These are phyloP conservation scores for Spathaspora boniae DNA, from an alignment of 805 yeast genomes.

Conservation along the genomic window DNA sequence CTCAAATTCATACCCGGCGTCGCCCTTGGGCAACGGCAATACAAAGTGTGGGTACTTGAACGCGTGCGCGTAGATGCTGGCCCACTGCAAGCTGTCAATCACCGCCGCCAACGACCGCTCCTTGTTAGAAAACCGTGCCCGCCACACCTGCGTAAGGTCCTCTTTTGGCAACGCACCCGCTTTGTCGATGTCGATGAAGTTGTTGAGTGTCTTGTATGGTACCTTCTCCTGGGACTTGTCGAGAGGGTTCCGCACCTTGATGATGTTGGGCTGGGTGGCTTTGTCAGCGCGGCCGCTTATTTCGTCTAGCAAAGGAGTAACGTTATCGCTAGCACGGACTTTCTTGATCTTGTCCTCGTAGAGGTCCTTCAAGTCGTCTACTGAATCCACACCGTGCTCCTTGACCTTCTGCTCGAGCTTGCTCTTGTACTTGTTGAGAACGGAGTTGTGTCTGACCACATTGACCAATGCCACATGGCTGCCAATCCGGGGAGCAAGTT, in stretches of 20 bases:
- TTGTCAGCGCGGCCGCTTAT: conserved; percentile 54
- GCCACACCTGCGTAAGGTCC: conserved; percentile 83
- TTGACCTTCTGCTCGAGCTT: conserved; percentile 35
- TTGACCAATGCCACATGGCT: too few species aligned
- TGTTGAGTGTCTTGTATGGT: conserved; percentile 69
- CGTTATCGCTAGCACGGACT: too few species aligned
- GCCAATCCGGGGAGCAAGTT: too few species aligned
- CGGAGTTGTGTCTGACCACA: conserved; percentile 6
- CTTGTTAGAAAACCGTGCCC: conserved; percentile 69
- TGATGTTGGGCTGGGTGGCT: conserved; percentile 21
- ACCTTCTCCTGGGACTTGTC: conserved; percentile 29
- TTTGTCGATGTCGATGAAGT: conserved; percentile 71
- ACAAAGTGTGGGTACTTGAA: conserved; percentile 77
- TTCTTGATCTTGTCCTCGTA: conserved; percentile 58
- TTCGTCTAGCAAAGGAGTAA: too few species aligned
- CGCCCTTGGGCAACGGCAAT: conserved; percentile 74
- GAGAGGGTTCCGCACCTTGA: conserved; percentile 34
- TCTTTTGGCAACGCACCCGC: conserved; percentile 48
- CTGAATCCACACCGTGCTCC: conserved; percentile 30
- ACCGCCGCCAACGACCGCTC: conserved; percentile 64
- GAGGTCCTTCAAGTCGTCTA: conserved; percentile 60
- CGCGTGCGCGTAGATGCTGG: conserved; percentile 62
- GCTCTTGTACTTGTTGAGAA: conserved; percentile 20
- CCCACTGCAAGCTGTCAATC: conserved; percentile 54
- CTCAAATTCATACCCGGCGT: conserved; percentile 70